Percentiles rank a stretch among this genome's conserved stretches.
Conservation (phyloP, 179 eudicot species). For the Monotropa hypopitys region DNA sequence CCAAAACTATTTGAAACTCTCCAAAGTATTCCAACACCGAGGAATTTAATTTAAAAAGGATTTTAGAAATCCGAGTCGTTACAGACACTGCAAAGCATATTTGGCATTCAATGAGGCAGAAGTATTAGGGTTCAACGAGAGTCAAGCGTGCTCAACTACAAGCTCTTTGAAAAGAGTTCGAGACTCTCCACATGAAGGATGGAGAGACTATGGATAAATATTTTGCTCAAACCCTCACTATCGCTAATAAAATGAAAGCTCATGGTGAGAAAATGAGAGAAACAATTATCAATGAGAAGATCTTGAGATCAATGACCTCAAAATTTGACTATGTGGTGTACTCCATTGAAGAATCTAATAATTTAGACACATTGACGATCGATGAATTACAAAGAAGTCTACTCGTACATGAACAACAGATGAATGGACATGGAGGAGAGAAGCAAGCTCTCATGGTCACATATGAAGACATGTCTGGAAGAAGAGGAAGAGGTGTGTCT, state of each 20-base stretch:
- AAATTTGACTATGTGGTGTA: slow-evolving; percentile 6
- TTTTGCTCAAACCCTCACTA: not conserved
- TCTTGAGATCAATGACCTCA: not conserved
- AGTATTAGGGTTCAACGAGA: not conserved
- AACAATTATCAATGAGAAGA: slow-evolving; percentile 1
- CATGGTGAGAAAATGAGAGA: slow-evolving; percentile 8
- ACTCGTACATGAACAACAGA: slow-evolving; percentile 9
- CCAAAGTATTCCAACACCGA: too few relatives aligned
- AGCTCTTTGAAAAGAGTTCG: slow-evolving; percentile 4
- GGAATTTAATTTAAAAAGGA: too few relatives aligned
- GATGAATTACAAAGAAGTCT: slow-evolving; percentile 6
- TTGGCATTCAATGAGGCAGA: slow-evolving; percentile 5
- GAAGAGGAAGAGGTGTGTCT: not conserved
- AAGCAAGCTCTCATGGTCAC: slow-evolving; percentile 11
- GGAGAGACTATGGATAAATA: not conserved
- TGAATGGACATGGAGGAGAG: not conserved
- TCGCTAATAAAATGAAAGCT: slow-evolving; percentile 13
- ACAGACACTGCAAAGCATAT: slow-evolving; percentile 1
- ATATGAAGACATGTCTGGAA: not conserved
- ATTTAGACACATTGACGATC: not conserved
- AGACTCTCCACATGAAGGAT: slow-evolving; percentile 6
- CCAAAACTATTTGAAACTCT: too few relatives aligned
- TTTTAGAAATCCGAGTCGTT: too few relatives aligned
- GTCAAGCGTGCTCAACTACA: not conserved
- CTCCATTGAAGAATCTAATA: slow-evolving; percentile 2